A percentile compares a stretch with the other conserved stretches of the same genome.
phyloP scores from a whole-genome alignment of 192 early-diverging fungal genomes.

The Coemansia sp. region DNA sequence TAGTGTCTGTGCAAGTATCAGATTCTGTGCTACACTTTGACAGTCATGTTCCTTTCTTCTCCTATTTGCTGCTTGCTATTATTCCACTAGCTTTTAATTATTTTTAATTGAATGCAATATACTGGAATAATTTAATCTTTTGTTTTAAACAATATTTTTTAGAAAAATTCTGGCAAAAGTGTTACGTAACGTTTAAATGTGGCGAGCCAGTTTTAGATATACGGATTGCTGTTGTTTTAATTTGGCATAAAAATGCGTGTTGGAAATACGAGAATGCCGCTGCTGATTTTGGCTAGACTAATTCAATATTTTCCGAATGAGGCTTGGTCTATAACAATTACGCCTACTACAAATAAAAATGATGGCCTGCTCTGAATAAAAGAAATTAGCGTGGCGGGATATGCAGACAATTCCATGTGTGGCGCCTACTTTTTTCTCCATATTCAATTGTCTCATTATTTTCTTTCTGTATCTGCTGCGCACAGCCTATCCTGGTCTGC shows the following conservation, averaged over 20 bases:
- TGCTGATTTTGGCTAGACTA: neutral
- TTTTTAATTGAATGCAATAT: neutral
- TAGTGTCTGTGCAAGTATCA: neutral
- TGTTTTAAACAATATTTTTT: neutral
- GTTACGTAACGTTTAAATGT: neutral
- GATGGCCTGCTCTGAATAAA: neutral
- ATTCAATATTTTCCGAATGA: neutral
- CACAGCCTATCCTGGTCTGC: neutral
- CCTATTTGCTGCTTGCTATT: slow-evolving; percentile 3
- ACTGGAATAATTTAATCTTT: neutral
- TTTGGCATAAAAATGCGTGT: neutral
- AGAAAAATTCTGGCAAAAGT: neutral
- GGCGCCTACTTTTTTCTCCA: neutral
- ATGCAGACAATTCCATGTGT: slow-evolving; percentile 1
- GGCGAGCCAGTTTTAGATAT: neutral
- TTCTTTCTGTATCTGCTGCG: neutral
- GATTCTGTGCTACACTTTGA: neutral
- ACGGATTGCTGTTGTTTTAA: neutral
- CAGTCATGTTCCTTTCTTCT: neutral
- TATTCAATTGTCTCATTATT: neutral
- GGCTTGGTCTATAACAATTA: too few relatives aligned
- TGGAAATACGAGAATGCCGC: neutral
- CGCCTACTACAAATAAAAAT: too few relatives aligned
- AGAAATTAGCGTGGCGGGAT: neutral
- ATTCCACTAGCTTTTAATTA: neutral